These are phyloP conservation scores for Mucor racemosus DNA, from an alignment of 371 early-diverging fungal species.

Conservation along the genomic window DNA sequence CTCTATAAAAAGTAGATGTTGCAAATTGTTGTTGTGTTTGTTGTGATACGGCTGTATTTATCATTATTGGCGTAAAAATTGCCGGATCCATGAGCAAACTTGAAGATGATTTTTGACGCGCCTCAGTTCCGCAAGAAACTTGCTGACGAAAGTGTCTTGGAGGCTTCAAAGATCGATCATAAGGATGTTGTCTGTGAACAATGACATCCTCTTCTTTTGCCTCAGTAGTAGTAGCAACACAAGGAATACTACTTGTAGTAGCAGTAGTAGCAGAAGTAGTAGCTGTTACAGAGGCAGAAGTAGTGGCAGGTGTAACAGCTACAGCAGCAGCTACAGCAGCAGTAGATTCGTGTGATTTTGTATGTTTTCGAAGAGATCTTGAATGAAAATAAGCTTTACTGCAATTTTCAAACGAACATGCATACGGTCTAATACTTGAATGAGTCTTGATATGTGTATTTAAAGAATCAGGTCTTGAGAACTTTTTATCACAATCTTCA, in stretches of 20 bases:
- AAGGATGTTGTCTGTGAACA: slow-evolving; percentile 8
- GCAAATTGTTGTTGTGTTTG: slow-evolving; percentile 6
- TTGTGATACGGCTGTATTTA: slow-evolving; percentile 12
- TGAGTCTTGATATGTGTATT: slow-evolving; percentile 88
- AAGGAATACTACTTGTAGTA: neutral
- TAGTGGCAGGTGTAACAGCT: neutral
- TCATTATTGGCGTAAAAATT: slow-evolving; percentile 8
- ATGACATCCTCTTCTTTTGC: neutral
- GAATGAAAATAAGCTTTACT: slow-evolving; percentile 83
- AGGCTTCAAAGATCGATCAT: slow-evolving; percentile 12
- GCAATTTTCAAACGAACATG: slow-evolving; percentile 66
- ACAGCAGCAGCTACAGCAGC: neutral
- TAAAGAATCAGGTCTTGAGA: slow-evolving; percentile 83
- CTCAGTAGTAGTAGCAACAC: neutral
- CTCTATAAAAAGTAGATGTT: neutral
- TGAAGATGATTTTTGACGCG: slow-evolving; percentile 1
- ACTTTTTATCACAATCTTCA: slow-evolving; percentile 73
- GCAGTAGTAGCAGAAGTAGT: neutral
- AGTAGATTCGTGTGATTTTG: slow-evolving; percentile 47
- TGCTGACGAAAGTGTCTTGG: slow-evolving; percentile 5
- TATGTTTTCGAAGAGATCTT: slow-evolving; percentile 79
- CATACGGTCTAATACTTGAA: slow-evolving; percentile 71
- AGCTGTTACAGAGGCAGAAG: neutral
- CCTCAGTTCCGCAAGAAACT: neutral
- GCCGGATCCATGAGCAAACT: neutral